These are phyloP conservation scores for Noccaea caerulescens DNA, from an alignment of 345 rosid genomes.

Conservation along the genomic window DNA sequence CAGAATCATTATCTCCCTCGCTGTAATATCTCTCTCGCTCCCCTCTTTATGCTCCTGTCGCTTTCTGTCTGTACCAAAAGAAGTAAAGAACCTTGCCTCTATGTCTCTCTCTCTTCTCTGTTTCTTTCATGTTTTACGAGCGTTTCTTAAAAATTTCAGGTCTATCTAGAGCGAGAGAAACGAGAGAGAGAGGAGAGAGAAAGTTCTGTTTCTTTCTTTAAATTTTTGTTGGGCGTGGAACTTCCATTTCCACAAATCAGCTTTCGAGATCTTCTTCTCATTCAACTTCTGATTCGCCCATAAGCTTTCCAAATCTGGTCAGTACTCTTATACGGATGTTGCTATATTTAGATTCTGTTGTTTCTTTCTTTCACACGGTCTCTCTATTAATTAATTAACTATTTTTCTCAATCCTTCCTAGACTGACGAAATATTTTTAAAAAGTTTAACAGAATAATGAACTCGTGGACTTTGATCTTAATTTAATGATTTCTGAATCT, in stretches of 20 bases:
- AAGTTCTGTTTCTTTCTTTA: not conserved
- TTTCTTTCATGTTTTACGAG: conserved; percentile 33
- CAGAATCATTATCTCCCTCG: conserved; percentile 43
- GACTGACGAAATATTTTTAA: conserved; percentile 7
- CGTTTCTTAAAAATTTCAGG: not conserved
- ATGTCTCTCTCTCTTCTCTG: conserved; percentile 34
- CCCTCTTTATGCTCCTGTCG: conserved; percentile 39
- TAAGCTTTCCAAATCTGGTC: conserved; percentile 40
- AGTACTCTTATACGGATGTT: conserved; percentile 27
- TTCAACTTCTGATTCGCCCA: conserved; percentile 36
- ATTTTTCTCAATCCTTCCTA: conserved; percentile 1
- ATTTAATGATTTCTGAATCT: not conserved
- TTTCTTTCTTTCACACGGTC: not conserved
- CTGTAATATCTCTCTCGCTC: conserved; percentile 35
- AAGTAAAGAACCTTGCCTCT: conserved; percentile 31
- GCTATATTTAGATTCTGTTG: conserved; percentile 32
- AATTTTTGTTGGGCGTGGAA: conserved; percentile 18
- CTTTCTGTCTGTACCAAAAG: conserved; percentile 40
- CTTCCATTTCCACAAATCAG: conserved; percentile 29
- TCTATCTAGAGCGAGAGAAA: conserved; percentile 11
- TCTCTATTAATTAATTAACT: not conserved
- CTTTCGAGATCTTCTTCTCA: conserved; percentile 1
- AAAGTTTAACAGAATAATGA: not conserved
- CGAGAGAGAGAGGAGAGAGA: conserved; percentile 17
- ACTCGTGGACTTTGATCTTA: conserved; percentile 11